Percentiles rank a stretch among this genome's conserved stretches.
Conservation (phyloP, 2,329 filamentous ascomycete genomes). For the Calonectria ilicicola region DNA sequence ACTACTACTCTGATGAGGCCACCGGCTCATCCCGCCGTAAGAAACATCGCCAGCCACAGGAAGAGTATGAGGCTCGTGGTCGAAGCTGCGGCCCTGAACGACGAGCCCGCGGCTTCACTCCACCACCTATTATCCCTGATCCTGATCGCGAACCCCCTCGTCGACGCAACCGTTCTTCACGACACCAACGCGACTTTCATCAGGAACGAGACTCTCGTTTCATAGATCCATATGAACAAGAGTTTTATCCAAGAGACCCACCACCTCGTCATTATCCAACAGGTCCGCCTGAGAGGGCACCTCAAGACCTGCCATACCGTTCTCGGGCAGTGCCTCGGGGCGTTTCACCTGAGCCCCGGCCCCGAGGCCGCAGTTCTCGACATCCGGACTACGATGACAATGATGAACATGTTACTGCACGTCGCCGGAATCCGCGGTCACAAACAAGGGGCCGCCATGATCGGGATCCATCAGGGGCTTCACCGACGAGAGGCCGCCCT, state of each 20-base stretch:
- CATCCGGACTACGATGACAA: constrained; percentile 34
- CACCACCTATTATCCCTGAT: constrained; percentile 31
- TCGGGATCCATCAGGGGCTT: constrained; percentile 22
- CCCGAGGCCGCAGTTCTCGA: constrained; percentile 26
- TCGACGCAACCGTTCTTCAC: constrained; percentile 32
- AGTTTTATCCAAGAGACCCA: neutral
- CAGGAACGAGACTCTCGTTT: constrained; percentile 19
- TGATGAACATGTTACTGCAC: constrained; percentile 25
- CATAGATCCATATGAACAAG: constrained; percentile 14
- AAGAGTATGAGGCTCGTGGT: constrained; percentile 37
- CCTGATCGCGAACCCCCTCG: constrained; percentile 35
- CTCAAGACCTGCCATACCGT: constrained; percentile 28
- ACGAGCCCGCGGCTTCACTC: constrained; percentile 28
- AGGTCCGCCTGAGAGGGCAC: constrained; percentile 16
- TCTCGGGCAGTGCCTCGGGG: constrained; percentile 22
- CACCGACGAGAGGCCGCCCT: constrained; percentile 39
- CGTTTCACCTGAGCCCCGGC: constrained; percentile 29
- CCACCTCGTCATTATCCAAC: constrained; percentile 10
- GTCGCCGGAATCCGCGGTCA: constrained; percentile 37
- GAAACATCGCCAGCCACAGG: constrained; percentile 16
- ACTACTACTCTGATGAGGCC: constrained; percentile 32
- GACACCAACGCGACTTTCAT: constrained; percentile 25
- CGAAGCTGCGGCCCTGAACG: constrained; percentile 35
- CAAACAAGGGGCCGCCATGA: constrained; percentile 34
- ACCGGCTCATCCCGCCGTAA: constrained; percentile 18